phyloP scores from a whole-genome alignment of 352 stramenopile species.

The Phytophthora parvispora region DNA sequence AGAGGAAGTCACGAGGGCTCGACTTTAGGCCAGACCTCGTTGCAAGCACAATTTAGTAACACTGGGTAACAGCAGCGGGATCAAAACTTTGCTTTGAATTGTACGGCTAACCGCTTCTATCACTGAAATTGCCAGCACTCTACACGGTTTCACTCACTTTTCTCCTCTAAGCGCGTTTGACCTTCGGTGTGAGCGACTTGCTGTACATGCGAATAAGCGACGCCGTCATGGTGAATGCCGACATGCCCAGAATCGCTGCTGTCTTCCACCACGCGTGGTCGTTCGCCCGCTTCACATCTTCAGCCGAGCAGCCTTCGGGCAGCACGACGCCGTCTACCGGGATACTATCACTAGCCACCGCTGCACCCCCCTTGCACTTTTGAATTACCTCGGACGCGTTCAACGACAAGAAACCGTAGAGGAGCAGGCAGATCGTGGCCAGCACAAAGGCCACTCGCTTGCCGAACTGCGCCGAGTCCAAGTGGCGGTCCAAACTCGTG shows the following conservation, averaged over 20 bases:
- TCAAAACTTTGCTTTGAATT: conserved; percentile 8
- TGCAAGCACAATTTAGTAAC: too few relatives aligned
- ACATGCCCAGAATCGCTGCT: conserved; percentile 57
- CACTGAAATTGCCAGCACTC: neutral
- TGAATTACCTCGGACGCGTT: conserved; percentile 53
- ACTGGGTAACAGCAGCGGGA: neutral
- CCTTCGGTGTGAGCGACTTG: conserved; percentile 68
- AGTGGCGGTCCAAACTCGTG: conserved; percentile 52
- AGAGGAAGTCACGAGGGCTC: too few relatives aligned
- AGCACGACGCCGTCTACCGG: conserved; percentile 19
- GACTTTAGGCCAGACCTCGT: too few relatives aligned
- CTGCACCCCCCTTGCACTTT: conserved; percentile 38
- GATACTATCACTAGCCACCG: conserved; percentile 10
- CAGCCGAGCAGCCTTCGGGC: conserved; percentile 52
- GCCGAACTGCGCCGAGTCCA: conserved; percentile 70
- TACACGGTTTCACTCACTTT: neutral
- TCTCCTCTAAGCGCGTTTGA: conserved; percentile 60
- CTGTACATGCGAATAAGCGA: conserved; percentile 75
- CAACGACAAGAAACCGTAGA: conserved; percentile 72
- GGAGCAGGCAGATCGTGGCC: conserved; percentile 65
- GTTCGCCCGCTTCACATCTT: conserved; percentile 54
- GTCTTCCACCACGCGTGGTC: conserved; percentile 64
- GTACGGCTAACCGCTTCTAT: conserved; percentile 9
- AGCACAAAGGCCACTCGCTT: conserved; percentile 70
- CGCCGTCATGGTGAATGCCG: conserved; percentile 68